Conservation (phyloP, 164 flowering plant species). For the Tetracentron sinense region DNA sequence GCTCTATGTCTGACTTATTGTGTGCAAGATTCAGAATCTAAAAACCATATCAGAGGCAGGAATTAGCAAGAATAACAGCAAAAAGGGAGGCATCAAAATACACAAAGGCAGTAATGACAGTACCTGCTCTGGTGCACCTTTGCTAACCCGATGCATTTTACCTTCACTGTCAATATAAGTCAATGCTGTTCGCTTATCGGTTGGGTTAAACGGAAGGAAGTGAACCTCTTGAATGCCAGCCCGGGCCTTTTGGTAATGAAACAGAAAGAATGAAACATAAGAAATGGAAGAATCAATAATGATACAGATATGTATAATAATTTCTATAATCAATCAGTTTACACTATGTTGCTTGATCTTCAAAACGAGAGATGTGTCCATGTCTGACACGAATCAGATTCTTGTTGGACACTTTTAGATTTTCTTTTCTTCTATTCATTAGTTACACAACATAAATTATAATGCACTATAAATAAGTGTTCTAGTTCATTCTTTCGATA, state of each 20-base stretch:
- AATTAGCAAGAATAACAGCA: background rate
- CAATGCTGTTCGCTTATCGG: slow-evolving; percentile 90
- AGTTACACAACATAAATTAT: too few species aligned
- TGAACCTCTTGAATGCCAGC: slow-evolving; percentile 88
- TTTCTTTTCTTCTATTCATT: too few species aligned
- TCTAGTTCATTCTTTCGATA: too few species aligned
- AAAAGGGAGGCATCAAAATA: background rate
- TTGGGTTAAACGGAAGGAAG: slow-evolving; percentile 95
- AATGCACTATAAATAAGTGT: background rate
- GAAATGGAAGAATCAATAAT: background rate
- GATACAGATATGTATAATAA: background rate
- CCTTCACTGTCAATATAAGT: slow-evolving; percentile 76
- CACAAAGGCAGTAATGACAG: background rate
- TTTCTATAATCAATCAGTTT: background rate
- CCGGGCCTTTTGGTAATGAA: slow-evolving; percentile 40
- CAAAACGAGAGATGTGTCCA: too few species aligned
- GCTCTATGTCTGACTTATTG: slow-evolving; percentile 60
- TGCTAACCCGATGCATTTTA: slow-evolving; percentile 90
- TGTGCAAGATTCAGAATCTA: slow-evolving; percentile 65
- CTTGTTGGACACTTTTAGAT: too few species aligned
- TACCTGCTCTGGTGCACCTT: slow-evolving; percentile 97
- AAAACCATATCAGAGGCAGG: slow-evolving; percentile 4
- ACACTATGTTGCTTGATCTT: too few species aligned
- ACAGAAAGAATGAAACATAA: background rate
- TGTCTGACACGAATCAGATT: too few species aligned